phyloP scores from a whole-genome alignment of 1,139 yeast species.

The Lizanozyma gosingica region DNA sequence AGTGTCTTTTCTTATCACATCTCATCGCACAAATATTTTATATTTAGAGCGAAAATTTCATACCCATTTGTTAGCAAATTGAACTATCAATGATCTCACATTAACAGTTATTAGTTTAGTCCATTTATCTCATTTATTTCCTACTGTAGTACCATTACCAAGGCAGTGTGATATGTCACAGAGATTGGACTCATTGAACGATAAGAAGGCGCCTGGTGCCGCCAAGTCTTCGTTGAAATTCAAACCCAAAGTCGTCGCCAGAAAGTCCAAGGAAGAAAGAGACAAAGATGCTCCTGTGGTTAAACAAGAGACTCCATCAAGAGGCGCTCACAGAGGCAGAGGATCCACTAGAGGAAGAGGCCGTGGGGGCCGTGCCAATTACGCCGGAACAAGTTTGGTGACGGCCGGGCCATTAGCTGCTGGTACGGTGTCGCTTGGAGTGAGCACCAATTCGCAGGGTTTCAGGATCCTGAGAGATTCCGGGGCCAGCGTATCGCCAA shows the following conservation, averaged over 20 bases:
- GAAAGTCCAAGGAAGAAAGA: constrained; percentile 77
- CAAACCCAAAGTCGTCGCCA: constrained; percentile 74
- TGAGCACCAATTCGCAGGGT: constrained; percentile 20
- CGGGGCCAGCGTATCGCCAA: constrained; percentile 19
- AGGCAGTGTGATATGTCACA: constrained; percentile 40
- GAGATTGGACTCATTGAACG: constrained; percentile 35
- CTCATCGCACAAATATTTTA: too few species aligned
- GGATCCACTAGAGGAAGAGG: constrained; percentile 20
- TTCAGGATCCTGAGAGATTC: constrained; percentile 12
- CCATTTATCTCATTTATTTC: too few species aligned
- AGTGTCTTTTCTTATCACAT: too few species aligned
- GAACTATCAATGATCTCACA: too few species aligned
- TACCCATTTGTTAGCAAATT: too few species aligned
- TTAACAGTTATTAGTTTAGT: too few species aligned
- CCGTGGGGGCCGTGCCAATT: constrained; percentile 33
- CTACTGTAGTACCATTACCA: too few species aligned
- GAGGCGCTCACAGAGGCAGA: constrained; percentile 14
- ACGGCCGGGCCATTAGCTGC: constrained; percentile 67
- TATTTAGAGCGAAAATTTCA: too few species aligned
- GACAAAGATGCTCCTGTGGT: constrained; percentile 60
- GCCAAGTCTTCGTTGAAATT: constrained; percentile 54
- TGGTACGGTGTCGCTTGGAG: constrained; percentile 44
- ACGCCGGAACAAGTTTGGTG: constrained; percentile 60
- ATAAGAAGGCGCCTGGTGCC: constrained; percentile 19
- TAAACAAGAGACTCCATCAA: constrained; percentile 25